These are phyloP conservation scores for Phycomyces blakesleeanus DNA, from an alignment of 192 early-diverging fungal species.

Conservation along the genomic window DNA sequence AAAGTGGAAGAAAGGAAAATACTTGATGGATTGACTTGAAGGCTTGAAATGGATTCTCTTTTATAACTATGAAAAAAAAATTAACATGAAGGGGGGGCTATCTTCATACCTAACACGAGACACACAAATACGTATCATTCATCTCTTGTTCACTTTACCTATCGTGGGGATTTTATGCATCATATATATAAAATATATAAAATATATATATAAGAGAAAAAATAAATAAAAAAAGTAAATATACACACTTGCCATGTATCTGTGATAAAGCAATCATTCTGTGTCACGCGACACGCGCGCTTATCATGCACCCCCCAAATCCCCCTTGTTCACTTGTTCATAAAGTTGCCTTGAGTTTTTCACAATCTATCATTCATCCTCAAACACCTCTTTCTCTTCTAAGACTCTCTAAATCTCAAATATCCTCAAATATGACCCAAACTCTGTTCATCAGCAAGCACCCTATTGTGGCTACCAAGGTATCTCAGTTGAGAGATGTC, in stretches of 20 bases:
- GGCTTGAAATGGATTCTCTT: constrained; percentile 11
- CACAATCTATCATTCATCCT: constrained; percentile 5
- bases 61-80: constrained; percentile 3
- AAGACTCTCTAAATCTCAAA: background rate
- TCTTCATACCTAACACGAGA: too few species aligned
- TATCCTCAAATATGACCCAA: constrained; percentile 5
- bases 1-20: constrained; percentile 23
- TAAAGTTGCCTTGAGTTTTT: constrained; percentile 5
- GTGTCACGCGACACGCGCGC: background rate
- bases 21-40: constrained; percentile 9
- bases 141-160: background rate
- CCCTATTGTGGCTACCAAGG: constrained; percentile 56
- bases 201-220: too few species aligned
- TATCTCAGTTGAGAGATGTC: constrained; percentile 51
- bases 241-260: too few species aligned
- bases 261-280: too few species aligned
- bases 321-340: background rate
- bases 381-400: constrained; percentile 10
- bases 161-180: constrained; percentile 1
- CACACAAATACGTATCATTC: background rate
- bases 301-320: background rate
- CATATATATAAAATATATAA: background rate
- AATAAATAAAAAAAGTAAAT: too few species aligned
- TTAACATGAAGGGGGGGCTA: background rate
- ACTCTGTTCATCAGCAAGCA: constrained; percentile 44